phyloP scores from a whole-genome alignment of 1,284 basidiomycete species.

The Leucoagaricus sp. region DNA sequence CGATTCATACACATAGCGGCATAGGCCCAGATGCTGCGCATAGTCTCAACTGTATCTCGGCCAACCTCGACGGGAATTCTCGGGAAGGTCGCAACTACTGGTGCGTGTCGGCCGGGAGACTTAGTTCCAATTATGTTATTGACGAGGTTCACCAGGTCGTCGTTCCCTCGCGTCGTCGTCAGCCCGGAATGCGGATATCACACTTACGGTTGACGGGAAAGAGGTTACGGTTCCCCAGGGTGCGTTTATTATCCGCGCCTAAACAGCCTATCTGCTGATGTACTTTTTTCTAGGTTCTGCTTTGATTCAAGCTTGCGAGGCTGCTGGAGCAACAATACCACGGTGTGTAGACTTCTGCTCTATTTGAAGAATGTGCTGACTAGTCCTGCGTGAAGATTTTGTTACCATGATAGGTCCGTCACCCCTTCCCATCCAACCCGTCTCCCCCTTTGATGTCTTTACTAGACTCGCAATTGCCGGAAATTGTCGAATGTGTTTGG shows the following conservation, averaged over 20 bases:
- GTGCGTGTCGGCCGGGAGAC: constrained; percentile 1
- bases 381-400: constrained; percentile 60
- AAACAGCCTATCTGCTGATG: not conserved
- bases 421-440: constrained; percentile 8
- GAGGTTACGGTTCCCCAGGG: constrained; percentile 93
- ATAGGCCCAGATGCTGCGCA: constrained; percentile 53
- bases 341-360: constrained; percentile 47
- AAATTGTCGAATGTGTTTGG: constrained; percentile 97
- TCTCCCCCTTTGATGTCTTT: not conserved
- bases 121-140: not conserved
- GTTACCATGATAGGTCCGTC: constrained; percentile 85
- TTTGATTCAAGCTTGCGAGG: constrained; percentile 95
- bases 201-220: constrained; percentile 90
- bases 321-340: constrained; percentile 78
- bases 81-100: constrained; percentile 52
- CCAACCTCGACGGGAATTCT: constrained; percentile 66
- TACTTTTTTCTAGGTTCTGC: constrained; percentile 67
- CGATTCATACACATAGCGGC: constrained; percentile 13
- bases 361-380: constrained; percentile 15
- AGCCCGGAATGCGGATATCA: constrained; percentile 75
- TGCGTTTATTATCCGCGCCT: constrained; percentile 32
- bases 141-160: constrained; percentile 39
- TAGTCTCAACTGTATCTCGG: constrained; percentile 56
- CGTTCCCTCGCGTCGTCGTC: constrained; percentile 68
- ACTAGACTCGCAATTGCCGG: constrained; percentile 87